Evolutionary conservation across 73 alveolate species (phyloP), one percentile per base, ranked within the genome.

Genomic region (Blepharisma stoltei): DNA sequence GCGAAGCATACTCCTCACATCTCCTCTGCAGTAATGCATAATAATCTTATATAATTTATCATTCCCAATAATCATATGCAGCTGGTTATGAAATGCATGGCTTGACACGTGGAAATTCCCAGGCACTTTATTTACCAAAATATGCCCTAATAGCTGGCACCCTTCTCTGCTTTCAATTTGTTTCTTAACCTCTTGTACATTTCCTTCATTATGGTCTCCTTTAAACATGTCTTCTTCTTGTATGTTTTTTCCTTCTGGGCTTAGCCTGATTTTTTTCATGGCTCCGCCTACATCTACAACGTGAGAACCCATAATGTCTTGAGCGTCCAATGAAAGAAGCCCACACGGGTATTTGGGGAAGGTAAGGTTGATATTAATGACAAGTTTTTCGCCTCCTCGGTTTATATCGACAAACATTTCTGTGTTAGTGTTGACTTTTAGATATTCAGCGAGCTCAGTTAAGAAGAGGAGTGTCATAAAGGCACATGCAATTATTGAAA

Each of bases 291-390:
- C 83, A 76, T 88, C 88, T 6, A 83, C 92, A 37, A 88, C 85
- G 75, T 96, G 98, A 73, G 98, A 90, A 7, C 99, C 99, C 93
- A 97, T 79, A 38, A 94, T 95, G 83, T 97, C 99, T 68, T 93
- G 88, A 11, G 92, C 98, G 88, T 96, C 98, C 18, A 97, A 88
- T 68, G 98, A 86, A 52, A 96, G 80, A 43, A 97, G 81, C 70
- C 90, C 98, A 83, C 99, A 97, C 6, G 99, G 99, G 80, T 94
- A 87, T 70, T 84, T 79, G 65, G 89, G 91, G 80, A 81, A 38
- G 41, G 78, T 75, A 69, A 81, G 67, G 67, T 81, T 84, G 54
- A 81, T 44, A 27, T 81, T 81, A 70, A 81, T 75, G 50, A 67
- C 73, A 44, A 81, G 73, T 70, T 81, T 81, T 54, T 81, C 88